Percentiles rank a stretch among this genome's conserved stretches.
Evolutionary conservation across 495 filamentous ascomycete genomes (phyloP).

Genomic region (Aspergillus cavernicola): DNA sequence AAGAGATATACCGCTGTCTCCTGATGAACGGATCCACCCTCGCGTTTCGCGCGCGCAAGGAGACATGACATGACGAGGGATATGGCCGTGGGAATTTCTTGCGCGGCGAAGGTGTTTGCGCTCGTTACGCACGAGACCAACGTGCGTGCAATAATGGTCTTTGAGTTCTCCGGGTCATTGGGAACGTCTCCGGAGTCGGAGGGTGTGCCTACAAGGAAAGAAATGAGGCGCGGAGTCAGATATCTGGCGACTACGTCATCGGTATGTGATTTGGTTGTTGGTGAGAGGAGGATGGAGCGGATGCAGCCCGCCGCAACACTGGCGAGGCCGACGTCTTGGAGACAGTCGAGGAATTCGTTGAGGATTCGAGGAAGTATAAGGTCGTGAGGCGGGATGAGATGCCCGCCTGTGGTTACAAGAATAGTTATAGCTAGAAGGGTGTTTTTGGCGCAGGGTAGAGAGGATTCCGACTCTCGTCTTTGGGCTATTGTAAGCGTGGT

Average conservation of each 20-base stretch:
- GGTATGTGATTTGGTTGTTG: slow-evolving; percentile 56
- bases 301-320: slow-evolving; percentile 87
- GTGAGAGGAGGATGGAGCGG: slow-evolving; percentile 74
- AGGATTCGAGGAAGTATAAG: slow-evolving; percentile 65
- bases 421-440: slow-evolving; percentile 84
- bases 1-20: slow-evolving; percentile 75
- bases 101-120: slow-evolving; percentile 35
- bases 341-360: slow-evolving; percentile 75
- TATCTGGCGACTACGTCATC: slow-evolving; percentile 71
- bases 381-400: slow-evolving; percentile 67
- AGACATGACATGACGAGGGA: slow-evolving; percentile 75
- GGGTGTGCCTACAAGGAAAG: slow-evolving; percentile 65
- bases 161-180: slow-evolving; percentile 70
- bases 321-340: slow-evolving; percentile 72
- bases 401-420: slow-evolving; percentile 74
- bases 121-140: slow-evolving; percentile 65
- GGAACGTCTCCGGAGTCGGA: slow-evolving; percentile 47
- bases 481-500: slow-evolving; percentile 79
- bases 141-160: slow-evolving; percentile 64
- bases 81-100: slow-evolving; percentile 57
- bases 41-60: slow-evolving; percentile 62
- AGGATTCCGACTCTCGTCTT: slow-evolving; percentile 74
- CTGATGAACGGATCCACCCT: slow-evolving; percentile 45
- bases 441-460: slow-evolving; percentile 87
- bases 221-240: slow-evolving; percentile 71